Evolutionary conservation across 164 flowering plant species (phyloP), one percentile per base, ranked within the genome.

Genomic region (Nymphaea colorata): DNA sequence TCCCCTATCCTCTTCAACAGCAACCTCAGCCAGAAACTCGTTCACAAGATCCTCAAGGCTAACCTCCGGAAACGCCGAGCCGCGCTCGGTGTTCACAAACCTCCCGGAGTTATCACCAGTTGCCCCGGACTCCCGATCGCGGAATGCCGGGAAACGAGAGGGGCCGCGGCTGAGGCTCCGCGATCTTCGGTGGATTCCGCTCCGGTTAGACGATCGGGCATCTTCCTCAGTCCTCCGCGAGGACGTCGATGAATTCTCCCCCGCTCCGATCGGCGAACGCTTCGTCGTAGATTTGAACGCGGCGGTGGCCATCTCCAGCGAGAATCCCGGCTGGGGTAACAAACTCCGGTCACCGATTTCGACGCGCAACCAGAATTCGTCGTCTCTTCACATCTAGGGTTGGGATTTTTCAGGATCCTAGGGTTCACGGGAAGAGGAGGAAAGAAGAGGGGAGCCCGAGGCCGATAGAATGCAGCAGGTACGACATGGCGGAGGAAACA

Each of bases 21-120:
- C 55, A 53, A 57, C 67, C 25, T 51, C 74, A n/a, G 41, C 42
- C 65, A 93, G 89, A 67, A 93, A 75, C 75, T 89, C 88, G 6
- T 81, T 62, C 6, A 88, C 93, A 17, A 91, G 85, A 72, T 91
- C 98, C 59, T 94, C 99, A 6, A 91, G 86, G 74, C 87, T 88
- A 66, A 90, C 79, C 63, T 89, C 97, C 25, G 89, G 86, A 66
- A 86, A 85, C 2, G 76, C 87, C 18, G 98, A 82, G 4, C 98
- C 98, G 67, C 98, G 77, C 10, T 67, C 70, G 0, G 87, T 94
- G 72, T 87, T 91, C 2, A 92, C 96, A 69, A 95, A 95, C 75
- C 74, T 83, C 41, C 89, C 85, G 41, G 72, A 76, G 36, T 87
- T 61, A 14, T 79, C 79, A 12, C 67, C 53, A 25, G 72, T 76